Percentiles rank a stretch among this genome's conserved stretches.
phyloP scores from a whole-genome alignment of 352 stramenopile species.

The Phytophthora europaea region DNA sequence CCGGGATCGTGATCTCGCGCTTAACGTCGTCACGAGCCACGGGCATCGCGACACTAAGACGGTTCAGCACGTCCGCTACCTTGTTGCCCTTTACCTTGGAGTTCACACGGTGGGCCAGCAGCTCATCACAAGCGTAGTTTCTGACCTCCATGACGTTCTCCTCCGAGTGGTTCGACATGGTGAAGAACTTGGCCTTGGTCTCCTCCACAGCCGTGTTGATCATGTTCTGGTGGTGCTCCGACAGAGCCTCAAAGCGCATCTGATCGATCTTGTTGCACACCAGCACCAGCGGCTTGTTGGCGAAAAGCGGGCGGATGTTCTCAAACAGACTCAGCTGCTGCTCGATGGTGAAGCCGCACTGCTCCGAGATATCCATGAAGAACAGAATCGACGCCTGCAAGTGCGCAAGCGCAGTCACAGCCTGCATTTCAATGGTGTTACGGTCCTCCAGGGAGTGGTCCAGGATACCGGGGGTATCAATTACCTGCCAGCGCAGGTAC shows the following conservation, averaged over 20 bases:
- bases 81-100: slow-evolving; percentile 97
- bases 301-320: slow-evolving; percentile 99
- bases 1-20: slow-evolving; percentile 94
- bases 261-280: slow-evolving; percentile 99
- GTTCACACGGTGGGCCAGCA: slow-evolving; percentile 95
- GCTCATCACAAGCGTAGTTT: slow-evolving; percentile 96
- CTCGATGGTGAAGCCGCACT: slow-evolving; percentile 99
- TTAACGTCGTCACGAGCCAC: slow-evolving; percentile 93
- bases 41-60: slow-evolving; percentile 96
- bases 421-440: slow-evolving; percentile 99
- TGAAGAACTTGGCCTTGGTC: slow-evolving; percentile 95
- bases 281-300: slow-evolving; percentile 99
- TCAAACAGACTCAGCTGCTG: slow-evolving; percentile 98
- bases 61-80: slow-evolving; percentile 96
- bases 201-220: slow-evolving; percentile 82
- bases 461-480: slow-evolving; percentile 99
- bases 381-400: slow-evolving; percentile 99
- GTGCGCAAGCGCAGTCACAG: slow-evolving; percentile 99
- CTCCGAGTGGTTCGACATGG: slow-evolving; percentile 99
- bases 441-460: slow-evolving; percentile 99
- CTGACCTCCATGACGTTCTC: slow-evolving; percentile 97
- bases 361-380: slow-evolving; percentile 99
- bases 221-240: slow-evolving; percentile 74
- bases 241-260: slow-evolving; percentile 94
- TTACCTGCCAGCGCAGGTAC: slow-evolving; percentile 99